Percentiles rank a stretch among this genome's conserved stretches.
Conservation (phyloP, 208 protist species). For the Leishmania aethiopica region DNA sequence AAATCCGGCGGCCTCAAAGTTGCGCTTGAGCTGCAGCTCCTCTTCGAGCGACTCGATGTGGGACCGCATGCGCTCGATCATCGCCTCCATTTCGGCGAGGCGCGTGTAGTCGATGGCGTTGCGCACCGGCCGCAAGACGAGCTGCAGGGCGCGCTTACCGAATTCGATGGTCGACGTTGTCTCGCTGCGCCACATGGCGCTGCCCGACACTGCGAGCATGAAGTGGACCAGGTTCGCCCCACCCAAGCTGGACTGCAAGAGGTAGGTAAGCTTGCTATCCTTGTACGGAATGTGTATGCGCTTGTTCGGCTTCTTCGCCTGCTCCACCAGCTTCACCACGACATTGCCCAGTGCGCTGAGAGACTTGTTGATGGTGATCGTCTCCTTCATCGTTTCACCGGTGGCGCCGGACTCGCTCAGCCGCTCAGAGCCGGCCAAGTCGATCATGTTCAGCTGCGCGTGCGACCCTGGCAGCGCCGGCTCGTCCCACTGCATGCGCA, state of each 20-base stretch:
- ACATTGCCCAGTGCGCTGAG: slow-evolving; percentile 94
- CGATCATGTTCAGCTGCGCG: slow-evolving; percentile 93
- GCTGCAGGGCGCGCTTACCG: slow-evolving; percentile 86
- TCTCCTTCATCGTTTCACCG: slow-evolving; percentile 90
- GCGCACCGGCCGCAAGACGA: slow-evolving; percentile 85
- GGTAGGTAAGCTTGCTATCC: slow-evolving; percentile 94
- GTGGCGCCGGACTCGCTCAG: slow-evolving; percentile 83
- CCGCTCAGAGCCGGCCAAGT: slow-evolving; percentile 94
- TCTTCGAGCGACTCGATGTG: slow-evolving; percentile 87
- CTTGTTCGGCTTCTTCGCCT: slow-evolving; percentile 72
- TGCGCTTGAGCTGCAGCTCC: slow-evolving; percentile 68
- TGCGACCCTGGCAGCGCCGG: slow-evolving; percentile 78
- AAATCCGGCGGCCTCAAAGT: slow-evolving; percentile 67
- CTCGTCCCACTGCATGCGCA: slow-evolving; percentile 92
- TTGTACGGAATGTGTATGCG: slow-evolving; percentile 93
- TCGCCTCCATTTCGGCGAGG: slow-evolving; percentile 92
- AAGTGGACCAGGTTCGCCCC: slow-evolving; percentile 91
- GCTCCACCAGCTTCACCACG: slow-evolving; percentile 89
- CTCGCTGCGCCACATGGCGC: slow-evolving; percentile 79
- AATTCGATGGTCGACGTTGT: slow-evolving; percentile 92
- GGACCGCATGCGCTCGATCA: slow-evolving; percentile 92
- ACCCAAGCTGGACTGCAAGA: slow-evolving; percentile 90
- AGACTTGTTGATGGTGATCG: slow-evolving; percentile 95
- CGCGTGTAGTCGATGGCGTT: slow-evolving; percentile 93
- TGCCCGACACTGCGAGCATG: slow-evolving; percentile 80